Evolutionary conservation across 202 grass and related monocot species (phyloP), one percentile per base, ranked within the genome.

Genomic region (Setaria viridis): DNA sequence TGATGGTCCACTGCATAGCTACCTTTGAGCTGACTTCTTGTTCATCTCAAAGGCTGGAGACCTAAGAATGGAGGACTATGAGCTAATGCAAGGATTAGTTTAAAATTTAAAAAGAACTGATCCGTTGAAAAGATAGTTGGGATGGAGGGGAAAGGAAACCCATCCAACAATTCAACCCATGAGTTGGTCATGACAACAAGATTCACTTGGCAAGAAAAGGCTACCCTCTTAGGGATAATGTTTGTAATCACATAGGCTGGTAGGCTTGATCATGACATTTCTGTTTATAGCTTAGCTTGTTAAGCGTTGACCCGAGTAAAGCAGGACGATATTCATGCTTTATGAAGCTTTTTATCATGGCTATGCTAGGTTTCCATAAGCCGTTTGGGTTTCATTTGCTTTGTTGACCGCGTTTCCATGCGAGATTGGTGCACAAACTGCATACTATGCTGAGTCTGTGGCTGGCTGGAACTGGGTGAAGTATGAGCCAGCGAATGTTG

Each of bases 201-300:
- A 80, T 76, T 79, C 75, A 87, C 85, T 80, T 78, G 84, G 55
- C 73, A 73, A 73, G 65, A 67, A 86, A 82, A 79, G 84, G 80
- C 43, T 70, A 69, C 13, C 54, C 42, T 19, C n/a, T 29, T 69
- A 87, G 88, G 59, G 74, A 87, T 86, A 85, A 68, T 79, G 74
- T 74, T 17, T 67, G 41, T 60, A 67, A 87, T 74, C 62, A 34
- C 21, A 75, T 76, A 86, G 76, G 21, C 29, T 66, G 20, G 34
- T 80, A 83, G 76, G 45, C 46, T 17, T 87, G 85, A 84, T 84
- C 53, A 46, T 62, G 89, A 84, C 68, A 86, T 62, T 37, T 16
- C 69, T 34, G 47, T 71, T 54, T 76, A 45, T 87, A 65, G 71
- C 70, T 85, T 81, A 63, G 80, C 54, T 87, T 58, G 30, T 70